phyloP scores from a whole-genome alignment of 495 filamentous ascomycete species.

The Hypoxylon intermedium region DNA sequence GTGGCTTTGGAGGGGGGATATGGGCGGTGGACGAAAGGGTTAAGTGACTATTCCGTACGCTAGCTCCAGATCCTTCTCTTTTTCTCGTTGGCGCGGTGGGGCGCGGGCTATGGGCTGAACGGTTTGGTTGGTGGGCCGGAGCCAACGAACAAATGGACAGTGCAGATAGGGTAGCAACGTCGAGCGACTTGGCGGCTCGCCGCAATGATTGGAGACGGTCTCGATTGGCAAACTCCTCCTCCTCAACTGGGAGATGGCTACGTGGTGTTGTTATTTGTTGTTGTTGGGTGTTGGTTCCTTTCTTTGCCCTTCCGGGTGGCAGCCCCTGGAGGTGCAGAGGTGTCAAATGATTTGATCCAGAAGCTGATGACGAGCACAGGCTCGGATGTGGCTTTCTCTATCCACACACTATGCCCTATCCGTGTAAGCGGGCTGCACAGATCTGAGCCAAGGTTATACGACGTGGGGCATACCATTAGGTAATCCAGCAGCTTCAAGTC shows the following conservation, averaged over 20 bases:
- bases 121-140: slow-evolving; percentile 31
- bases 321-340: no score
- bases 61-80: slow-evolving; percentile 32
- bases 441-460: no score
- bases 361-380: background rate
- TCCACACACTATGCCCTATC: background rate
- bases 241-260: background rate
- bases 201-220: no score
- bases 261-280: slow-evolving; percentile 19
- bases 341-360: slow-evolving; percentile 27
- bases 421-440: background rate
- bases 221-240: no score
- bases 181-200: background rate
- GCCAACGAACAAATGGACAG: slow-evolving; percentile 31
- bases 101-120: slow-evolving; percentile 7
- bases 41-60: no score
- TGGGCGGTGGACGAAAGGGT: no score
- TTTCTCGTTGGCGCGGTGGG: slow-evolving; percentile 38
- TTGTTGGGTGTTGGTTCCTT: background rate
- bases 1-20: no score
- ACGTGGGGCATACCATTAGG: no score
- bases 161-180: slow-evolving; percentile 32
- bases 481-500: no score
- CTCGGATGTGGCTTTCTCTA: background rate
- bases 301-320: background rate